Evolutionary conservation across 441 rosid species (phyloP).

Genomic region (Eutrema salsugineum): DNA sequence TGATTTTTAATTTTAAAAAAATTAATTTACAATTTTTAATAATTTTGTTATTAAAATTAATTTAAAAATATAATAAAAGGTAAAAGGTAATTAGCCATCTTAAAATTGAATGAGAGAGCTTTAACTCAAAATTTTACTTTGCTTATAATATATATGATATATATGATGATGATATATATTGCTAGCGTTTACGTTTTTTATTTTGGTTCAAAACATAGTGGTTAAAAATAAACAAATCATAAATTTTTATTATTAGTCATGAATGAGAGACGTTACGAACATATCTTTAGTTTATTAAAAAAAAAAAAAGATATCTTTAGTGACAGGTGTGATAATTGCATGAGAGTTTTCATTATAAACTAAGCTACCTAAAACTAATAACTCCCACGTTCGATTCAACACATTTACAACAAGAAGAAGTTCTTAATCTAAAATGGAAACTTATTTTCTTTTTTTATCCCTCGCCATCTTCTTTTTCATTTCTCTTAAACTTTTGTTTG

Average conservation of each 20-base stretch:
- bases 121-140: too few relatives aligned
- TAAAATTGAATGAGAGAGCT: too few relatives aligned
- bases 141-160: too few relatives aligned
- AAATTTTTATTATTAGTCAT: too few relatives aligned
- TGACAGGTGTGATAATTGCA: neutral
- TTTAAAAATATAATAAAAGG: too few relatives aligned
- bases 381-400: neutral
- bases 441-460: neutral
- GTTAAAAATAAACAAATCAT: too few relatives aligned
- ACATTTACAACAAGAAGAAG: neutral
- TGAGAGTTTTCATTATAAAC: neutral
- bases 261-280: slow-evolving; percentile 14
- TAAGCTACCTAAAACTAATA: neutral
- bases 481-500: neutral
- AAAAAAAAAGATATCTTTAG: neutral
- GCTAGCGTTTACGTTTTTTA: too few relatives aligned
- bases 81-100: too few relatives aligned
- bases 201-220: neutral
- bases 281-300: neutral
- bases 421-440: slow-evolving; percentile 14
- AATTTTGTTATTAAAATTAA: too few relatives aligned
- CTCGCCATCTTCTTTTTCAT: neutral
- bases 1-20: too few relatives aligned
- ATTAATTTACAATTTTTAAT: too few relatives aligned
- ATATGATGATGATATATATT: too few relatives aligned